Percentiles rank a stretch among this genome's conserved stretches.
Evolutionary conservation across 2,329 filamentous ascomycete genomes (phyloP).

Genomic region (Colletotrichum horii): DNA sequence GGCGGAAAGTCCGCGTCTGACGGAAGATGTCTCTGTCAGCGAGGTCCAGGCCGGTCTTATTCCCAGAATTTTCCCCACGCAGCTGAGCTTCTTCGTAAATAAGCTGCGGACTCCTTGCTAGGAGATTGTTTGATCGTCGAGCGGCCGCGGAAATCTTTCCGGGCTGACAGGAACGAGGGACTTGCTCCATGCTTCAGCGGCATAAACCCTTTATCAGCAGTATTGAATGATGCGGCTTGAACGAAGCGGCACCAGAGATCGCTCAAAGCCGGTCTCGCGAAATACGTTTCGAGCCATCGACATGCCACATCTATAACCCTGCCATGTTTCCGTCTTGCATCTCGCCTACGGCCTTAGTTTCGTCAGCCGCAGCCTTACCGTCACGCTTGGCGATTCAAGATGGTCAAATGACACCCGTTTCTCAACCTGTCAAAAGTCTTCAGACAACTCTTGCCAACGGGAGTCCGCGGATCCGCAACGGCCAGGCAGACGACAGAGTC

Average conservation of each 20-base stretch:
- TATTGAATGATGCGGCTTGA: background rate
- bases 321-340: background rate
- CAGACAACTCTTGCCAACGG: background rate
- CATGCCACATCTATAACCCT: background rate
- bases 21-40: background rate
- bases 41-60: background rate
- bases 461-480: background rate
- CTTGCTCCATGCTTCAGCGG: background rate
- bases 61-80: background rate
- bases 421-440: background rate
- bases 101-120: background rate
- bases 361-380: background rate
- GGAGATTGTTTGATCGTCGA: background rate
- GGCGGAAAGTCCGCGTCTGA: background rate
- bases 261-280: background rate
- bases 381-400: background rate
- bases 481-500: background rate
- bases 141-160: background rate
- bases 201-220: background rate
- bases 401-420: background rate
- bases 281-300: background rate
- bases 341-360: background rate
- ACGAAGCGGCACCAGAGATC: background rate
- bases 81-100: background rate
- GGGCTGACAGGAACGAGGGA: background rate